Conservation (phyloP, 2,329 filamentous ascomycete genomes). For the Coleophoma eucalyptorum region DNA sequence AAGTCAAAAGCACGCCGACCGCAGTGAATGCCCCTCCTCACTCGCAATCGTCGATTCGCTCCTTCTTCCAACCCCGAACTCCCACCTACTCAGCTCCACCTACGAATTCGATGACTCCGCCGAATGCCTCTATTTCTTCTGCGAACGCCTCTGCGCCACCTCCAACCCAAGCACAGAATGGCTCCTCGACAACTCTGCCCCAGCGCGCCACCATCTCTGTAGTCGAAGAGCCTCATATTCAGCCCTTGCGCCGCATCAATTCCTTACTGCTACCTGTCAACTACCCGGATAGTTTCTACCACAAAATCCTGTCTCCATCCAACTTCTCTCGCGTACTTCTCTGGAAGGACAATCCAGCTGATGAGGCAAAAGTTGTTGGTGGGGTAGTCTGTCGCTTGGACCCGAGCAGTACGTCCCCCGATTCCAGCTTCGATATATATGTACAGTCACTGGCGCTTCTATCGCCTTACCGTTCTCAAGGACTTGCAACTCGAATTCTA, state of each 20-base stretch:
- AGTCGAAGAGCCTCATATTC: constrained; percentile 47
- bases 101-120: constrained; percentile 21
- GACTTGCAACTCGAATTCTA: constrained; percentile 54
- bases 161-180: constrained; percentile 8
- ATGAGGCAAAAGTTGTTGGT: constrained; percentile 49
- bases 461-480: constrained; percentile 57
- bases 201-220: constrained; percentile 48
- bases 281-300: constrained; percentile 64
- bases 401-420: constrained; percentile 26
- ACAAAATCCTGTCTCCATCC: constrained; percentile 46
- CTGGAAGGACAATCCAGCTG: constrained; percentile 41
- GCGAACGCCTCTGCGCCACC: constrained; percentile 9
- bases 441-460: constrained; percentile 62
- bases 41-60: constrained; percentile 53
- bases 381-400: constrained; percentile 60
- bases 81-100: constrained; percentile 41
- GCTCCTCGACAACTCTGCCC: constrained; percentile 25
- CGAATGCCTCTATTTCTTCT: constrained; percentile 16
- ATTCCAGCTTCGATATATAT: constrained; percentile 47
- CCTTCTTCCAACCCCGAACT: constrained; percentile 53
- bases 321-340: constrained; percentile 56
- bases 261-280: constrained; percentile 58
- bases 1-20: constrained; percentile 7
- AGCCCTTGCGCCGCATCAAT: constrained; percentile 60
- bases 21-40: not conserved